Evolutionary conservation across 768 basidiomycete genomes (phyloP).

Genomic region (Polyporus arcularius): DNA sequence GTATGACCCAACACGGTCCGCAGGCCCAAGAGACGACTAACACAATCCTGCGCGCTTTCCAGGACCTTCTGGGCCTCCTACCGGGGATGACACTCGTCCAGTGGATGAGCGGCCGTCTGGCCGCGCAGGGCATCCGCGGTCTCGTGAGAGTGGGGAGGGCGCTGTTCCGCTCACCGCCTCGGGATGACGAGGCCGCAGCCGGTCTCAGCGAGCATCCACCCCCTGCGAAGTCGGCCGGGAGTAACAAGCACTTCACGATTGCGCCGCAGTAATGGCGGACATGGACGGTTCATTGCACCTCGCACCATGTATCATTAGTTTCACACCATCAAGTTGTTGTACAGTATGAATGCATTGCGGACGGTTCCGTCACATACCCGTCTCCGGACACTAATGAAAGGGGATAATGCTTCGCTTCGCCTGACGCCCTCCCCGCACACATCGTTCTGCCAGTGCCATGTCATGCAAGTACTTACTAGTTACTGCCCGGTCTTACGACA

Average conservation of each 20-base stretch:
- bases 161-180: slow-evolving; percentile 14
- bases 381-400: background rate
- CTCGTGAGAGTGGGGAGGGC: slow-evolving; percentile 21
- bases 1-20: background rate
- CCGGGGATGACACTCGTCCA: slow-evolving; percentile 68
- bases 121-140: slow-evolving; percentile 51
- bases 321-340: background rate
- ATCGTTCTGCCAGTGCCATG: too few species aligned
- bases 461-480: too few species aligned
- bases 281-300: background rate
- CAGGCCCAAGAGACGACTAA: background rate
- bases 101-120: slow-evolving; percentile 67
- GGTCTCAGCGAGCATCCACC: background rate
- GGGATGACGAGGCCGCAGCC: slow-evolving; percentile 8
- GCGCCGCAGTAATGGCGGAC: background rate
- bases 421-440: too few species aligned
- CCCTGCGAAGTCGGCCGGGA: background rate
- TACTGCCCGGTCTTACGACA: too few species aligned
- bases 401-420: too few species aligned
- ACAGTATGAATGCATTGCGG: background rate
- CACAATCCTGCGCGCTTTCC: background rate
- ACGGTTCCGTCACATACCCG: background rate
- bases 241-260: background rate
- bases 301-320: background rate
- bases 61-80: slow-evolving; percentile 69